These are phyloP conservation scores for Xylariomycetidae sp. DNA, from an alignment of 2,329 filamentous ascomycete genomes.

Conservation along the genomic window DNA sequence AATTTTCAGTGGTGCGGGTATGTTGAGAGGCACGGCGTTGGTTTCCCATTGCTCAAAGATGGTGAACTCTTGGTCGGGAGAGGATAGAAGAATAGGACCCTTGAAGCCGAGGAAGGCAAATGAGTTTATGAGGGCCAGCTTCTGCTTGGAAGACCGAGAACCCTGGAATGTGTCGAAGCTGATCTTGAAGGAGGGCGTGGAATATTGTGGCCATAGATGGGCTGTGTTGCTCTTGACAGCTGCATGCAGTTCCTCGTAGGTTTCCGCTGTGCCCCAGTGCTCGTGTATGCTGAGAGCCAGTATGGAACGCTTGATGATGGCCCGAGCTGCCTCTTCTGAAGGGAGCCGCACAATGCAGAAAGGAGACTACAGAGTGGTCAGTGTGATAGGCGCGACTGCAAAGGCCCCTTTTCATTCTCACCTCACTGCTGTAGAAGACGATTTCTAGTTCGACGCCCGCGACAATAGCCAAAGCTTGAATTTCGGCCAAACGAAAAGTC, in stretches of 20 bases:
- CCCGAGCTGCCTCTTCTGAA: conserved; percentile 56
- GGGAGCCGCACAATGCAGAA: conserved; percentile 72
- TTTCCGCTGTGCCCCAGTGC: conserved; percentile 72
- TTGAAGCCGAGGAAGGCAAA: conserved; percentile 74
- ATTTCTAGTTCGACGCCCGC: conserved; percentile 64
- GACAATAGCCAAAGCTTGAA: conserved; percentile 70
- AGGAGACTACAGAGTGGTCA: conserved; percentile 61
- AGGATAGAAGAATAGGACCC: conserved; percentile 71
- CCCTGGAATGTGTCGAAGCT: conserved; percentile 76
- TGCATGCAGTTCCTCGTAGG: conserved; percentile 62
- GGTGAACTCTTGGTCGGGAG: conserved; percentile 67
- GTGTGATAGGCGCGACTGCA: no score
- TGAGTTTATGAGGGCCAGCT: conserved; percentile 71
- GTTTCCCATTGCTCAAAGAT: conserved; percentile 77
- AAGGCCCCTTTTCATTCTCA: no score
- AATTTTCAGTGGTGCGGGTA: conserved; percentile 52
- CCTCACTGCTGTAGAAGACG: conserved; percentile 66
- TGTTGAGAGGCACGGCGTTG: conserved; percentile 40
- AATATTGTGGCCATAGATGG: conserved; percentile 62
- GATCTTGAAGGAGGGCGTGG: conserved; percentile 70
- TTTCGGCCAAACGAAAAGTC: conserved; percentile 80
- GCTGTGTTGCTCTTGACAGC: conserved; percentile 54
- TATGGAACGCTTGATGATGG: conserved; percentile 69
- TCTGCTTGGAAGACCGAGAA: conserved; percentile 56
- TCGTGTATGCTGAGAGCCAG: conserved; percentile 80